Evolutionary conservation across 129 eudicot species (phyloP).

Genomic region (Calendula officinalis): DNA sequence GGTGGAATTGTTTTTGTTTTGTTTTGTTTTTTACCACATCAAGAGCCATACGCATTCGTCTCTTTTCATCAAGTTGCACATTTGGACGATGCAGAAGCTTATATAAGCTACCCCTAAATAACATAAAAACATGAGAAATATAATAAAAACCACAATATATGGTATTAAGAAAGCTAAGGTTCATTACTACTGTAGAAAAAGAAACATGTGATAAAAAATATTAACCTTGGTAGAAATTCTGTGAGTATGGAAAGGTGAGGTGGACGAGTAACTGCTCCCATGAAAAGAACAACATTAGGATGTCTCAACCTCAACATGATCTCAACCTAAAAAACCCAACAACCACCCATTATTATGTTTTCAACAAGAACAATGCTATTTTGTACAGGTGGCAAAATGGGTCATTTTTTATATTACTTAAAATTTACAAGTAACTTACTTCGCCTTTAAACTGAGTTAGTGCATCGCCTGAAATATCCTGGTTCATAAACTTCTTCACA

Average conservation of each 20-base stretch:
- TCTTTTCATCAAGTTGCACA: constrained; percentile 74
- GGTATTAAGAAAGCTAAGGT: not conserved
- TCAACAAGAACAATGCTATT: too few relatives aligned
- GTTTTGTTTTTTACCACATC: constrained; percentile 73
- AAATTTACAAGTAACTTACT: constrained; percentile 39
- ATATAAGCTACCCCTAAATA: constrained; percentile 82
- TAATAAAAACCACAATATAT: not conserved
- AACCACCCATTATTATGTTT: not conserved
- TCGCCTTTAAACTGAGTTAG: constrained; percentile 83
- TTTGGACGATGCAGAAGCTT: constrained; percentile 77
- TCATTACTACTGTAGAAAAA: not conserved
- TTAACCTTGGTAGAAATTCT: constrained; percentile 90
- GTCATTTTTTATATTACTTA: constrained; percentile 5
- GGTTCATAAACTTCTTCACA: constrained; percentile 89
- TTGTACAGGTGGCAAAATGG: not conserved
- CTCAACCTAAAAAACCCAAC: constrained; percentile 65
- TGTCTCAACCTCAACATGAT: constrained; percentile 96
- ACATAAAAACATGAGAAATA: constrained; percentile 11
- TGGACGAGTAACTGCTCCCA: constrained; percentile 97
- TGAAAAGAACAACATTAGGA: constrained; percentile 98
- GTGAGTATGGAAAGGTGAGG: constrained; percentile 94
- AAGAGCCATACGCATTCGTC: constrained; percentile 86
- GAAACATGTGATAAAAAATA: not conserved
- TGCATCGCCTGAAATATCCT: constrained; percentile 87
- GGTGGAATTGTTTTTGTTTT: not conserved